A percentile compares a stretch with the other conserved stretches of the same genome.
Conservation (phyloP, 495 filamentous ascomycete species). For the Antarctomyces pellizariae region DNA sequence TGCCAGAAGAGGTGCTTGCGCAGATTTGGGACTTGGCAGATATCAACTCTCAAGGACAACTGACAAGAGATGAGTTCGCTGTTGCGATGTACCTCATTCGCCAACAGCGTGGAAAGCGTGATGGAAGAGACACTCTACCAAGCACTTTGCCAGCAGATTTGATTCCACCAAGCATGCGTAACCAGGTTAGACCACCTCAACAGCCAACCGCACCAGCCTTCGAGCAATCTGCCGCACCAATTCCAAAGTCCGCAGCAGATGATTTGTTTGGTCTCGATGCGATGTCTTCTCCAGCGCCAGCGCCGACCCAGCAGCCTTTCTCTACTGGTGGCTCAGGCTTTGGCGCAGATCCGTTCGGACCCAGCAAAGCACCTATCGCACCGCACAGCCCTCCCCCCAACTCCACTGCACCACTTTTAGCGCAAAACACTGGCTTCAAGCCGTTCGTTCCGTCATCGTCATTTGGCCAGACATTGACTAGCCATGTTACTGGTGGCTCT, state of each 20-base stretch:
- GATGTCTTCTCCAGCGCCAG: slow-evolving; percentile 25
- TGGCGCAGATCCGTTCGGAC: slow-evolving; percentile 33
- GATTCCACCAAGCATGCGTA: slow-evolving; percentile 74
- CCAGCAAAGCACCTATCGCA: slow-evolving; percentile 19
- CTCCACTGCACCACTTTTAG: slow-evolving; percentile 17
- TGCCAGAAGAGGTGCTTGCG: slow-evolving; percentile 78
- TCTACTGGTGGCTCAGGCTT: slow-evolving; percentile 46
- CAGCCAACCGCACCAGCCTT: slow-evolving; percentile 27
- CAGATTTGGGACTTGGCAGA: slow-evolving; percentile 95
- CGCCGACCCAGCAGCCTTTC: slow-evolving; percentile 30
- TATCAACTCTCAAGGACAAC: slow-evolving; percentile 68
- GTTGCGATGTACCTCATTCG: slow-evolving; percentile 95
- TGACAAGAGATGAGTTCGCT: slow-evolving; percentile 78
- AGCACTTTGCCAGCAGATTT: slow-evolving; percentile 53
- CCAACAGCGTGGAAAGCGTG: slow-evolving; percentile 54
- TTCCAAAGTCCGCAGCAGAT: slow-evolving; percentile 57
- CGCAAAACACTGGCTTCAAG: slow-evolving; percentile 40
- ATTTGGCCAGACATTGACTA: slow-evolving; percentile 64
- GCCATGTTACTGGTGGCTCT: slow-evolving; percentile 57
- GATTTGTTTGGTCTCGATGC: slow-evolving; percentile 81
- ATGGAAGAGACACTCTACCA: slow-evolving; percentile 34
- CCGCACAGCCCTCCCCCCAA: slow-evolving; percentile 24
- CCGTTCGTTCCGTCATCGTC: slow-evolving; percentile 79
- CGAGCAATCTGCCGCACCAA: slow-evolving; percentile 25
- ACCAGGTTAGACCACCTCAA: slow-evolving; percentile 27